Percentiles rank a stretch among this genome's conserved stretches.
Evolutionary conservation across 768 basidiomycete species (phyloP).

Genomic region (Hemileccinum impolitum): DNA sequence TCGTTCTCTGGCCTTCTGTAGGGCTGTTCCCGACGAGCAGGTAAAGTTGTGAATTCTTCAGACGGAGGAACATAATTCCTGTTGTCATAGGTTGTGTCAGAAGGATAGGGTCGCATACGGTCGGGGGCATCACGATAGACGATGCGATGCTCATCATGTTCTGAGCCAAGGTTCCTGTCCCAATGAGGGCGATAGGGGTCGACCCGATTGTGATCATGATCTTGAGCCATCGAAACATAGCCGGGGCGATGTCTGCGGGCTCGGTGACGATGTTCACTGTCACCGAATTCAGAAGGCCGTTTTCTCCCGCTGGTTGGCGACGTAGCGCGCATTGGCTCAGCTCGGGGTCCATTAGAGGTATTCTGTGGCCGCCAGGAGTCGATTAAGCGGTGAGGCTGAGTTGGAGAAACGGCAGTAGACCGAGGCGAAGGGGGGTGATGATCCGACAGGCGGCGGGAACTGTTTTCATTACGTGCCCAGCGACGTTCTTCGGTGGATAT

Average conservation of each 20-base stretch:
- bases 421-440: slow-evolving; percentile 13
- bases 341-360: slow-evolving; percentile 10
- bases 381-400: neutral
- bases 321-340: slow-evolving; percentile 15
- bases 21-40: slow-evolving; percentile 7
- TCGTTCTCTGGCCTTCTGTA: slow-evolving; percentile 14
- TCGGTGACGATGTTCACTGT: slow-evolving; percentile 21
- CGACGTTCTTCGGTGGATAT: slow-evolving; percentile 10
- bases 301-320: slow-evolving; percentile 19
- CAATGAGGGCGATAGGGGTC: slow-evolving; percentile 5
- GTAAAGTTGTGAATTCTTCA: neutral
- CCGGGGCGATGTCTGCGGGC: slow-evolving; percentile 22
- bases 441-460: slow-evolving; percentile 3
- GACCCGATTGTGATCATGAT: slow-evolving; percentile 4
- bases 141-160: slow-evolving; percentile 13
- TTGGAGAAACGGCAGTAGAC: slow-evolving; percentile 2
- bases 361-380: slow-evolving; percentile 9
- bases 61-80: neutral
- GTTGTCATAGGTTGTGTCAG: slow-evolving; percentile 11
- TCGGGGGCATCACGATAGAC: slow-evolving; percentile 8
- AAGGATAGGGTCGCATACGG: slow-evolving; percentile 2
- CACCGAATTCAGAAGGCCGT: slow-evolving; percentile 17
- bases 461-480: slow-evolving; percentile 1
- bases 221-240: slow-evolving; percentile 17
- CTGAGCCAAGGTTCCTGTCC: slow-evolving; percentile 13